A percentile compares a stretch with the other conserved stretches of the same genome.
Evolutionary conservation across 139 green algal genomes (phyloP).

Genomic region (Monoraphidium neglectum): DNA sequence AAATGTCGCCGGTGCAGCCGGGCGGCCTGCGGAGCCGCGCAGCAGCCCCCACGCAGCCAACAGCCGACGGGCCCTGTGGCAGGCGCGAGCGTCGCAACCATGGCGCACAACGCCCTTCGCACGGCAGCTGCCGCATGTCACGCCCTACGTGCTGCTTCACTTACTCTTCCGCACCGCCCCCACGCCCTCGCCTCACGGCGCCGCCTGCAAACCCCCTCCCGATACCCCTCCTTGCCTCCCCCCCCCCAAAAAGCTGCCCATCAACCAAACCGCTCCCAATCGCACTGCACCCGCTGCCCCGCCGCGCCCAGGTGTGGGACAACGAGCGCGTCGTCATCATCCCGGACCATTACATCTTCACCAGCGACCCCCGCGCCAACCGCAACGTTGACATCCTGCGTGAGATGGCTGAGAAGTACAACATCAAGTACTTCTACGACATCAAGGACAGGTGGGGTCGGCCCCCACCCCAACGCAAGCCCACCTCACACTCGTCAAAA

Average conservation of each 20-base stretch:
- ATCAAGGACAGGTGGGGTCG: constrained; percentile 74
- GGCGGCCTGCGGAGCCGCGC: too few species aligned
- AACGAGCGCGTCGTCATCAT: constrained; percentile 91
- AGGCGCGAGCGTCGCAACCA: too few species aligned
- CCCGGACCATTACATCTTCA: constrained; percentile 99
- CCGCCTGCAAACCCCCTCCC: background rate
- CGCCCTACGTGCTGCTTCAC: too few species aligned
- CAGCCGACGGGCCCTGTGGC: too few species aligned
- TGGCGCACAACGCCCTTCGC: too few species aligned
- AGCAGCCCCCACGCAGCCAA: too few species aligned
- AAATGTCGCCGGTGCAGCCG: too few species aligned
- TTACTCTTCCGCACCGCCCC: too few species aligned
- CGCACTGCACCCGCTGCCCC: background rate
- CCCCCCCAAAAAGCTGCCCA: background rate
- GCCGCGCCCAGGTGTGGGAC: constrained; percentile 82
- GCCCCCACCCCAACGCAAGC: too few species aligned
- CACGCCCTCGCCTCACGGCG: too few species aligned
- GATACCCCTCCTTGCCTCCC: background rate
- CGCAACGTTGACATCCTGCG: constrained; percentile 96
- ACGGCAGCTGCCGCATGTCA: too few species aligned
- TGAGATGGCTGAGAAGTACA: constrained; percentile 82
- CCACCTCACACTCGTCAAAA: too few species aligned
- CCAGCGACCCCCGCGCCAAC: constrained; percentile 88
- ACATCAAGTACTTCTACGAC: constrained; percentile 99
- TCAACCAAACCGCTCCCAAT: background rate